These are phyloP conservation scores for Claviceps sp. DNA, from an alignment of 2,329 filamentous ascomycete genomes.

Conservation along the genomic window DNA sequence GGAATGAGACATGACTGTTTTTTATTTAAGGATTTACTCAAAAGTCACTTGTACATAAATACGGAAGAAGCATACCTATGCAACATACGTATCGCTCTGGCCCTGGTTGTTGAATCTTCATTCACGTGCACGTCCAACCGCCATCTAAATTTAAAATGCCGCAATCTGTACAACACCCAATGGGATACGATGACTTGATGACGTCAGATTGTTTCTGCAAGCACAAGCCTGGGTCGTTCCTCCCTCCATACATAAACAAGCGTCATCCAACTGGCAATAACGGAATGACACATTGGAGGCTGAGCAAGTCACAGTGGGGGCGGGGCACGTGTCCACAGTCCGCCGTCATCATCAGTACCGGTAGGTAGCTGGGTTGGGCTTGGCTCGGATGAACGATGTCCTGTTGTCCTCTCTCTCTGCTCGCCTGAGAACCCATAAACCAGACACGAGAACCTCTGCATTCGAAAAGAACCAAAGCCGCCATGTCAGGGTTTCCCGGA, in stretches of 20 bases:
- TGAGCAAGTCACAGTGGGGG: background rate
- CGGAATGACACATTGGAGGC: background rate
- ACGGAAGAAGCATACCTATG: too few relatives aligned
- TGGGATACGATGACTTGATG: background rate
- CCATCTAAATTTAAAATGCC: too few relatives aligned
- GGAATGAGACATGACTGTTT: background rate
- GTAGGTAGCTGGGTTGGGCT: background rate
- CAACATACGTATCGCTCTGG: too few relatives aligned
- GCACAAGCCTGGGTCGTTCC: constrained; percentile 4
- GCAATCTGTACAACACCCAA: too few relatives aligned
- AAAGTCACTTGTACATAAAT: too few relatives aligned
- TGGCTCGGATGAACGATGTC: too few relatives aligned
- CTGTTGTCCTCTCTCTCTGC: too few relatives aligned
- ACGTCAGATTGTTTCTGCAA: background rate
- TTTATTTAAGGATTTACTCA: background rate
- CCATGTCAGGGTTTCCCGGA: constrained; percentile 28
- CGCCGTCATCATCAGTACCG: background rate
- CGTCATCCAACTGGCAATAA: background rate
- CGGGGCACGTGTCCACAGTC: background rate
- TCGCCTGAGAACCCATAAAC: too few relatives aligned
- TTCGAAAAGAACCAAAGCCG: background rate
- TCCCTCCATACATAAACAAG: background rate
- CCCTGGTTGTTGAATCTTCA: too few relatives aligned
- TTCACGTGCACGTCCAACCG: too few relatives aligned
- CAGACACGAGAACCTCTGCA: too few relatives aligned